Conservation (phyloP, 2,329 filamentous ascomycete species). For the Cryphonectria parasitica region DNA sequence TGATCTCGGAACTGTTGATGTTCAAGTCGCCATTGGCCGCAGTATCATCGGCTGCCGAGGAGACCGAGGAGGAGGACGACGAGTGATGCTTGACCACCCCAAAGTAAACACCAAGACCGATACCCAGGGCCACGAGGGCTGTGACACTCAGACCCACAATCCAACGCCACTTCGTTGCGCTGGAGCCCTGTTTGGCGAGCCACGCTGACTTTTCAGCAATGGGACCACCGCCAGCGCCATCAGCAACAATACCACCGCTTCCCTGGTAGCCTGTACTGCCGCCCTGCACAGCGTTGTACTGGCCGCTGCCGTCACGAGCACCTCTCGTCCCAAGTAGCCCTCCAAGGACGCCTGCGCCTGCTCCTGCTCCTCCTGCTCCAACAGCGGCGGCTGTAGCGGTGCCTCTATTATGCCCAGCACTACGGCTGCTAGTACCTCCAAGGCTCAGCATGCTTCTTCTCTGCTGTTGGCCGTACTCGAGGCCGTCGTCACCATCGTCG, state of each 20-base stretch:
- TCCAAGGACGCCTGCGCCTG: conserved; percentile 43
- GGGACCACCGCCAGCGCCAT: conserved; percentile 20
- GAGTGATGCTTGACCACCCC: conserved; percentile 65
- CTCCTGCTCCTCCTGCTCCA: conserved; percentile 47
- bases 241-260: conserved; percentile 32
- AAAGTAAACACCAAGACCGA: conserved; percentile 76
- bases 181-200: conserved; percentile 61
- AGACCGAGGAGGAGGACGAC: conserved; percentile 39
- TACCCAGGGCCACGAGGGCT: conserved; percentile 68
- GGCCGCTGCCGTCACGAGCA: conserved; percentile 43
- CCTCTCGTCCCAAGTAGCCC: conserved; percentile 43
- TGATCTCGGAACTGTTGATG: conserved; percentile 77
- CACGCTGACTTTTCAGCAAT: conserved; percentile 68
- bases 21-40: conserved; percentile 70
- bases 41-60: conserved; percentile 62
- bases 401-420: conserved; percentile 35
- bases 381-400: conserved; percentile 46
- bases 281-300: conserved; percentile 61
- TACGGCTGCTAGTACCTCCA: conserved; percentile 49
- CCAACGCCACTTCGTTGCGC: conserved; percentile 71
- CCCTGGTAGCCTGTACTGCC: conserved; percentile 36
- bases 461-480: conserved; percentile 57
- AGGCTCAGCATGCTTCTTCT: conserved; percentile 65
- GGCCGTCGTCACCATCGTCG: conserved; percentile 87
- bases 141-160: conserved; percentile 67